Base-by-base conservation (phyloP, 2,329 filamentous ascomycete genomes). In the Calonectria fujianensis region DNA sequence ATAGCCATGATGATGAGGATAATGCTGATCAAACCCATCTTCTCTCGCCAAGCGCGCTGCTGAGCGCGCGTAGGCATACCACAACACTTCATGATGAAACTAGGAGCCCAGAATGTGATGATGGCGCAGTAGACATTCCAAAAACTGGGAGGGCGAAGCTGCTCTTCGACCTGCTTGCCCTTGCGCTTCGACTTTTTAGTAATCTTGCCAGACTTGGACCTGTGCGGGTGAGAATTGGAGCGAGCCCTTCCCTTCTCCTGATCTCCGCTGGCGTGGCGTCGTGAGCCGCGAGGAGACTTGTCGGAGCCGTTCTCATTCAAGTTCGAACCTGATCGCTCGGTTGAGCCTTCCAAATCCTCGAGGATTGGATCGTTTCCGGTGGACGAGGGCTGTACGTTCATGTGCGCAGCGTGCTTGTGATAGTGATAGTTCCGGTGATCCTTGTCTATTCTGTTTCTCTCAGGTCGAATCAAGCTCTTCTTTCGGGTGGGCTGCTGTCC, bases 101-200 rank as follows among this genome's bases (percentile, higher is more conserved):
- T 93, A 0, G 97, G 97, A 73, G 92, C 94, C 96, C 97, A 98
- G 82, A 98, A 98, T 0, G 97, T 99, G 78, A 99, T 87, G 76
- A 98, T 91, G 63, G 94, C 94, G 85, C 97, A 99, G 87, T 99
- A 99, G 5, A 97, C 93, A 81, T 96, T 97, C 97, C 97, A 99
- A 48, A 97, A 85, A 82, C 94, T 98, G 0, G 95, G 96, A 2
- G 96, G 95, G 2, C 92, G 91, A 65, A 95, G 89, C 72, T 92
- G 91, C 82, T 95, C 90, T 65, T 91, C 89, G 5, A 89, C 89
- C 81, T 90, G 89, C 35, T 88, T 86, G 50, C 78, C 81, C 76
- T 89, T 88, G 35, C 83, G 83, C 76, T 85, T 83, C 74, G 83
- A 81, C 37, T 88, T 86, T 81, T 95, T 93, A 7, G 92, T 92